Base-by-base conservation (phyloP, 1,284 basidiomycete genomes). In the Coniophora puteana region DNA sequence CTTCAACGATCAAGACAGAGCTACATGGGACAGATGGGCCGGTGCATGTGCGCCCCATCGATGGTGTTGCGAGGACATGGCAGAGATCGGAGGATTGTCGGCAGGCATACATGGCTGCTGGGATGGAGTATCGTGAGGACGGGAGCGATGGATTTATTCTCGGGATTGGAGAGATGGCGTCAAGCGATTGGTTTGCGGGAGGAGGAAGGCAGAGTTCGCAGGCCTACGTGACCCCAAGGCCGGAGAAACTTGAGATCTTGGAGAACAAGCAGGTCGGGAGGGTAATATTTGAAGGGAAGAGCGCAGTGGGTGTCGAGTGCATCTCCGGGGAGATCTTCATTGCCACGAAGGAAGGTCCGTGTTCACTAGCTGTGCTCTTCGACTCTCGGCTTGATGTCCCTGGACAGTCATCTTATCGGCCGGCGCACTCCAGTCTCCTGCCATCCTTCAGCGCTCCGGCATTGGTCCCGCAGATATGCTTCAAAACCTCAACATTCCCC, bases 381-480 rank as follows among this genome's bases (percentile, higher is more conserved):
- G 31, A 33, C 16, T 17, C 23, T 12, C 18, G 17, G 32, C 17
- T 33, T 22, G n/a, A n/a, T n/a, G n/a, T n/a, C 14, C 17, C 17
- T 17, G 32, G 18, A 13, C 17, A 37, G 36, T 37, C 28, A 17
- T 37, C 5, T 20, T 37, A 17, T 37, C 25, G 6, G 36, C 36
- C 7, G 36, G 36, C 16, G 36, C 24, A 25, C n/a, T 37, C 7
- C 36, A 27, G 18, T 37, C 36, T 27, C 36, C 36, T 37, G 24
- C 36, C 8, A 27, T 37, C 26, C 16, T 37, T 17, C 36, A 37
- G 16, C 36, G n/a, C 24, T 80, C 77, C 12, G 83, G 83, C 3
- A 58, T 83, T 13, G 82, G 82, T 0, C 73, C 77, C 8, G 64
- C 64, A 4, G 61, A 62, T 12, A 69, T 80, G 17, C 65, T 83